Base-by-base conservation (phyloP, 768 basidiomycete genomes). In the Suillus decipiens region DNA sequence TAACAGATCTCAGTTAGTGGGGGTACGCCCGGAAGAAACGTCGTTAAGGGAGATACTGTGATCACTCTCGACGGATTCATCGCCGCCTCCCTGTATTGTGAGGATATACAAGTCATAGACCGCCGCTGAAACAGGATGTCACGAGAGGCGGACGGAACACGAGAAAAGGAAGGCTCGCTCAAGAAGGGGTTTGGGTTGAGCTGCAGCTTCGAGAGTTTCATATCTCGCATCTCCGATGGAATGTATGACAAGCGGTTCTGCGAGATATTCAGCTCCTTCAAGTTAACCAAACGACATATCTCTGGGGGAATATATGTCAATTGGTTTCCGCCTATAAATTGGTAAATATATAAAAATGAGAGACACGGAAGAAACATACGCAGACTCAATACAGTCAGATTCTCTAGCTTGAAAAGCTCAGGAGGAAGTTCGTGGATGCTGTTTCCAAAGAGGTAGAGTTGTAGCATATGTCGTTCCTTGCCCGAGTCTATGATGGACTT, bases 111-210 rank as follows among this genome's bases (percentile, higher is more conserved):
- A 7, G 64, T 43, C 28, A 68, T 51, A 31, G 66, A 66, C 9
- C 61, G 73, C 24, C 63, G 70, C 28, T 61, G 45, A 48, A 59
- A 47, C 24, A 59, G 61, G 33, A 51, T 47, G 24, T 64, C 12
- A 1, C 50, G 62, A 10, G 63, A 22, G 5, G 69, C 62, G 33
- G 67, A 63, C 31, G 66, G 64, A 42, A 64, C 28, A 4, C 36
- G 34, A 9, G 54, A 24, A n/a, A 37, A 56, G 73, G 77, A 63
- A 7, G 77, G 78, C 12, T 73, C 73, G 5, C 55, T 59, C 4
- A 84, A 64, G 73, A 89, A 92, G 0, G 83, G 89, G 65, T 93
- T 92, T 0, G 85, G 86, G 43, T 83, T 71, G 3, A 90, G 69
- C 22, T 70, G 66, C 6, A 91, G 75, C 10, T 70, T 77, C 22